phyloP scores from a whole-genome alignment of 2,329 filamentous ascomycete species.

The Biscogniauxia sp. region DNA sequence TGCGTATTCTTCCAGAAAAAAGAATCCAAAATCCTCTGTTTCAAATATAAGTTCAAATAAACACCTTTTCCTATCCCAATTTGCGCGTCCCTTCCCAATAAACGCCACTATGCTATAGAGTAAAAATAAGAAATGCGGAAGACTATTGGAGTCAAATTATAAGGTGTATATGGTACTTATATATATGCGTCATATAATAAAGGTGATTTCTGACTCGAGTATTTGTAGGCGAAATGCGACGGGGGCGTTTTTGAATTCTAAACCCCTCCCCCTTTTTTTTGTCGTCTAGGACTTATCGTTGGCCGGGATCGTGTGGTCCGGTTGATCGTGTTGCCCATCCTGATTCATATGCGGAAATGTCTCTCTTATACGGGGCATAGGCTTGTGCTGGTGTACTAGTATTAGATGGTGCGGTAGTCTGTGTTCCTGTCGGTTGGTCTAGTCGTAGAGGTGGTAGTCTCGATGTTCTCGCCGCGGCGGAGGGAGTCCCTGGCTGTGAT shows the following conservation, averaged over 20 bases:
- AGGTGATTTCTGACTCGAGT: neutral
- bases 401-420: conserved; percentile 20
- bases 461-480: conserved; percentile 33
- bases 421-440: conserved; percentile 35
- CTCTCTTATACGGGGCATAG: conserved; percentile 30
- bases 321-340: conserved; percentile 37
- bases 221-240: neutral
- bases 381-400: conserved; percentile 24
- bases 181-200: conserved; percentile 1
- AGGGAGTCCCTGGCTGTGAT: conserved; percentile 33
- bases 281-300: conserved; percentile 15
- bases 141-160: neutral
- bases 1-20: neutral
- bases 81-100: neutral
- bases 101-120: neutral
- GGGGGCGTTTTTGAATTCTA: neutral
- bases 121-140: neutral
- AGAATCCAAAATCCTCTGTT: neutral
- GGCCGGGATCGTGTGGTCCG: conserved; percentile 20
- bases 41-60: neutral
- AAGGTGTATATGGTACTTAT: neutral
- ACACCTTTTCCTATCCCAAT: neutral
- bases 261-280: neutral
- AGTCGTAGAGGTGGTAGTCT: conserved; percentile 50
- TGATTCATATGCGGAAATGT: conserved; percentile 33